These are phyloP conservation scores for Globisporangium irregulare DNA, from an alignment of 352 stramenopile genomes.

Conservation along the genomic window DNA sequence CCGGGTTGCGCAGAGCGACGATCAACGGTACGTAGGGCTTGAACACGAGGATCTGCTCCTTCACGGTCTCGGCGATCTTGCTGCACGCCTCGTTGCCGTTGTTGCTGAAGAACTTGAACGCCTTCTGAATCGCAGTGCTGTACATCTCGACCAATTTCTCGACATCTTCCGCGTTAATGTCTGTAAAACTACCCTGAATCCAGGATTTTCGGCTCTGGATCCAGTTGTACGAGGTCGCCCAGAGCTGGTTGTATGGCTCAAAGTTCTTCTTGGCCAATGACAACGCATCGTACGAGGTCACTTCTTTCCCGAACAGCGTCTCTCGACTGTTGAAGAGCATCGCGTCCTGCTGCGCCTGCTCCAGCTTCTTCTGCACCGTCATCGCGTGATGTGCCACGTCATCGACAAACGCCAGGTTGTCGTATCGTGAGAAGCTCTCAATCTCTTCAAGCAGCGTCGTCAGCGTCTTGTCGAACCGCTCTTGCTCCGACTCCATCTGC, in stretches of 20 bases:
- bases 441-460: constrained; percentile 83
- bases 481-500: constrained; percentile 93
- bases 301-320: constrained; percentile 83
- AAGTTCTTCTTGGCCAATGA: constrained; percentile 90
- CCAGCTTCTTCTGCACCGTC: constrained; percentile 85
- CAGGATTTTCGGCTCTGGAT: constrained; percentile 90
- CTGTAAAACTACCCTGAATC: constrained; percentile 89
- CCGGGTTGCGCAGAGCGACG: constrained; percentile 87
- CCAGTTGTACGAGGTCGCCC: constrained; percentile 90
- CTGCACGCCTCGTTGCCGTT: constrained; percentile 81
- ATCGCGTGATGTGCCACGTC: constrained; percentile 85
- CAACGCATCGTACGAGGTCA: constrained; percentile 89
- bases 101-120: constrained; percentile 92
- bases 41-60: constrained; percentile 92
- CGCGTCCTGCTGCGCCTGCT: constrained; percentile 88
- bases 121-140: constrained; percentile 87
- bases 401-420: constrained; percentile 87
- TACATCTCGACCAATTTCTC: constrained; percentile 89
- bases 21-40: constrained; percentile 93
- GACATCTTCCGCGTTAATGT: constrained; percentile 91
- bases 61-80: constrained; percentile 90
- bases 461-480: constrained; percentile 89
- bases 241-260: constrained; percentile 93
- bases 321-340: constrained; percentile 93
- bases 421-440: constrained; percentile 83